These are phyloP conservation scores for Leccinum fuscescens DNA, from an alignment of 1,284 basidiomycete species.

Conservation along the genomic window DNA sequence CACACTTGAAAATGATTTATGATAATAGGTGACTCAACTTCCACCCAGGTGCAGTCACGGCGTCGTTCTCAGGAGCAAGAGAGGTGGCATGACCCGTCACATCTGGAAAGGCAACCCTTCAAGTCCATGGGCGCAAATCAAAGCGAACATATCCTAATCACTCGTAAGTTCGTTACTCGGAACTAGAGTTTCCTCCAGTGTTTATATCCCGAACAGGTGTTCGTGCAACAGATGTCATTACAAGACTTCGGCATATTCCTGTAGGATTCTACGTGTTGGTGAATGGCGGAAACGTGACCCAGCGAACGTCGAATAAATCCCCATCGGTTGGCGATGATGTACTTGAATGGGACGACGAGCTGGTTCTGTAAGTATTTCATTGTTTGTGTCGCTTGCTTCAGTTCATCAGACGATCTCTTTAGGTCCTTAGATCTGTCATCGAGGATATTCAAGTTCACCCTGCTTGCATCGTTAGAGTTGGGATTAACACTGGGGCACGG, in stretches of 20 bases:
- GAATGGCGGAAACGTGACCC: neutral
- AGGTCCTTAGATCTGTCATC: conserved; percentile 2
- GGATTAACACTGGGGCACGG: neutral
- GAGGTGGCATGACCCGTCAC: neutral
- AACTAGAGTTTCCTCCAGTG: neutral
- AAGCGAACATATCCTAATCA: neutral
- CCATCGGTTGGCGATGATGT: neutral
- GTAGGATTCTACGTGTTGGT: conserved; percentile 2
- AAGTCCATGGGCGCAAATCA: neutral
- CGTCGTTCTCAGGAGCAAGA: neutral
- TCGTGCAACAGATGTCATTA: neutral
- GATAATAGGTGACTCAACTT: neutral
- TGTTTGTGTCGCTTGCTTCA: neutral
- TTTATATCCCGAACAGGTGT: neutral
- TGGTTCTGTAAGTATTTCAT: neutral
- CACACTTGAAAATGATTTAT: neutral
- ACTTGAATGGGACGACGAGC: conserved; percentile 5
- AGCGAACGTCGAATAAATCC: neutral
- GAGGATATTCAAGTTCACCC: neutral
- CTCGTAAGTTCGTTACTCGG: neutral
- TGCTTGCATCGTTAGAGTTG: neutral
- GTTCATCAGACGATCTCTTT: neutral
- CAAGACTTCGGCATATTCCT: neutral
- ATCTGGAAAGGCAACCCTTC: neutral
- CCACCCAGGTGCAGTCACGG: neutral